Conservation (phyloP, 805 yeast genomes). For the Metschnikowia chrysomelidarum region DNA sequence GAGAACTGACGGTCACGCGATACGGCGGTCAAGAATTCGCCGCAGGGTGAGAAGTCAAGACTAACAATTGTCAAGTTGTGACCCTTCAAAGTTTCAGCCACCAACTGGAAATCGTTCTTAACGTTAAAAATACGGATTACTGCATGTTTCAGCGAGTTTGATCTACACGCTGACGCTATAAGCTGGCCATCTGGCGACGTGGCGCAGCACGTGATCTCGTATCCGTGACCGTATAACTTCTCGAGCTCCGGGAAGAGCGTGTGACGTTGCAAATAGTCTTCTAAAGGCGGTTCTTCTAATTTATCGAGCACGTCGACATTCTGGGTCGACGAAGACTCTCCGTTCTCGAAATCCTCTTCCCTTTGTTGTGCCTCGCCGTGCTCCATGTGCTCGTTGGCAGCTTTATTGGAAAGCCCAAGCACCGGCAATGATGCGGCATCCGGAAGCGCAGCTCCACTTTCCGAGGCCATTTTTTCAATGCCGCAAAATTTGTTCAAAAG, state of each 20-base stretch:
- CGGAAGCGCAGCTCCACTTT: conserved; percentile 46
- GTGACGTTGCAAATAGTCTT: conserved; percentile 86
- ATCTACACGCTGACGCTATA: conserved; percentile 88
- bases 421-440: conserved; percentile 91
- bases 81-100: conserved; percentile 47
- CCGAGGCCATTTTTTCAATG: conserved; percentile 25
- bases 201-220: conserved; percentile 81
- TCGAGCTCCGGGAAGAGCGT: conserved; percentile 95
- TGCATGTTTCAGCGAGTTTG: conserved; percentile 82
- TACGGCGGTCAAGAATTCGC: conserved; percentile 64
- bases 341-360: conserved; percentile 39
- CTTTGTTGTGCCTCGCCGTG: conserved; percentile 37
- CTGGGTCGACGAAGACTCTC: conserved; percentile 37
- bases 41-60: conserved; percentile 70
- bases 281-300: conserved; percentile 54
- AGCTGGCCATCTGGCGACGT: conserved; percentile 58
- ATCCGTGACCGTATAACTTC: conserved; percentile 96
- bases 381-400: conserved; percentile 51
- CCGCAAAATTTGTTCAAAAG: conserved; percentile 57
- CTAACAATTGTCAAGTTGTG: conserved; percentile 88
- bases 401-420: conserved; percentile 89
- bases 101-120: conserved; percentile 52
- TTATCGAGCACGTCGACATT: conserved; percentile 52
- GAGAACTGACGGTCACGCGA: conserved; percentile 88
- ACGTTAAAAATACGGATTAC: conserved; percentile 75